These are phyloP conservation scores for Guadua angustifolia DNA, from an alignment of 176 grass and related monocot species.

Conservation along the genomic window DNA sequence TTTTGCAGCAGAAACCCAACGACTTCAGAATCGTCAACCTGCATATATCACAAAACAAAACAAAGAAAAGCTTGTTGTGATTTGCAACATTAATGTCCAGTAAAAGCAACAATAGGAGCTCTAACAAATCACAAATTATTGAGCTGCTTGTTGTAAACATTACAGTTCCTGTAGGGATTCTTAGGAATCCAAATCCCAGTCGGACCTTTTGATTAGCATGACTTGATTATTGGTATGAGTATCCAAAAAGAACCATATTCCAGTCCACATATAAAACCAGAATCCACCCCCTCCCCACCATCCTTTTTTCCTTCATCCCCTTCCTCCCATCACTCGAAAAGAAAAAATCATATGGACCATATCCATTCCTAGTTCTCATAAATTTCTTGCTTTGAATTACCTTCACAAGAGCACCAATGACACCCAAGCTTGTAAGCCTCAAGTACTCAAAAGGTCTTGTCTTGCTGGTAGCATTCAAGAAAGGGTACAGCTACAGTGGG, in stretches of 20 bases:
- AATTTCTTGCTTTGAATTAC: constrained; percentile 50
- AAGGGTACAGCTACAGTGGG: constrained; percentile 89
- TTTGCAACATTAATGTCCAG: not conserved
- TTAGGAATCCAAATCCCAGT: constrained; percentile 11
- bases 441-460: constrained; percentile 87
- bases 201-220: constrained; percentile 5
- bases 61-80: not conserved
- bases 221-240: constrained; percentile 1
- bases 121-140: constrained; percentile 34
- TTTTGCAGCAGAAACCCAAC: constrained; percentile 74
- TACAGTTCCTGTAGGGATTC: constrained; percentile 7
- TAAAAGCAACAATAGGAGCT: constrained; percentile 12
- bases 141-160: not conserved
- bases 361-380: constrained; percentile 18
- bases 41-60: constrained; percentile 30
- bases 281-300: not conserved
- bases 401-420: constrained; percentile 98
- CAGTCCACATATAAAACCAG: not conserved
- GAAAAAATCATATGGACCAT: constrained; percentile 1
- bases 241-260: not conserved
- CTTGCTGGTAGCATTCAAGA: constrained; percentile 81
- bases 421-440: constrained; percentile 88
- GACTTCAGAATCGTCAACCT: constrained; percentile 89
- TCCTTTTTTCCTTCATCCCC: not conserved
- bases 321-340: not conserved